Conservation (phyloP, 371 early-diverging fungal genomes). For the Chytridiales sp. region DNA sequence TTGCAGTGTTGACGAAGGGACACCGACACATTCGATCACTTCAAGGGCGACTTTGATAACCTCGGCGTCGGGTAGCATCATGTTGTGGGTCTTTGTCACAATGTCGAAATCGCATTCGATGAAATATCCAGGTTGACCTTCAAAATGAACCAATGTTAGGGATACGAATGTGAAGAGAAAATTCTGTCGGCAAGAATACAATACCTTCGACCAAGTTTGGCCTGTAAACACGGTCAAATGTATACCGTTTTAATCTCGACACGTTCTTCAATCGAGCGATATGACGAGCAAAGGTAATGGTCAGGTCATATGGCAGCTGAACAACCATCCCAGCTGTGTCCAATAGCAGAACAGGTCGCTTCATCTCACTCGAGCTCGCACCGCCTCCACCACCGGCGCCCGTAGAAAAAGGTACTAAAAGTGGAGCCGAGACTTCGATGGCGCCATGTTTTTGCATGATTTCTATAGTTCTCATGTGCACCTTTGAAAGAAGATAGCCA, state of each 20-base stretch:
- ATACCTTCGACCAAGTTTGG: constrained; percentile 41
- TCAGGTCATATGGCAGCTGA: constrained; percentile 87
- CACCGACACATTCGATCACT: constrained; percentile 66
- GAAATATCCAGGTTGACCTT: constrained; percentile 79
- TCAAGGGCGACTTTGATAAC: constrained; percentile 83
- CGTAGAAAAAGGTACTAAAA: constrained; percentile 68
- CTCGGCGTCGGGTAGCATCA: constrained; percentile 86
- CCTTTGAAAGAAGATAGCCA: constrained; percentile 22
- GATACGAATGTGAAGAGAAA: constrained; percentile 24
- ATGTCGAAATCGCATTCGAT: constrained; percentile 91
- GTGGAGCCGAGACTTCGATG: constrained; percentile 77
- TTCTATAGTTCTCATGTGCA: constrained; percentile 48
- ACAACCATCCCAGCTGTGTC: constrained; percentile 82
- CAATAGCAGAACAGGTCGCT: constrained; percentile 69
- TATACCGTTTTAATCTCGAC: constrained; percentile 70
- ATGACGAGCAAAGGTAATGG: constrained; percentile 87
- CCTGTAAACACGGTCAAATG: constrained; percentile 82
- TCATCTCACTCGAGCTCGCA: not conserved
- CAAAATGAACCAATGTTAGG: no score
- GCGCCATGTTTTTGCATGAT: constrained; percentile 89
- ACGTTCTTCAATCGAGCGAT: constrained; percentile 67
- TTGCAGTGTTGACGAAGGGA: constrained; percentile 53
- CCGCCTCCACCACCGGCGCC: constrained; percentile 54
- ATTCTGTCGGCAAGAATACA: constrained; percentile 49
- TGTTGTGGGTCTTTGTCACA: constrained; percentile 63